Percentiles rank a stretch among this genome's conserved stretches.
Conservation (phyloP, 208 protist genomes). For the Trypanosoma vivax region DNA sequence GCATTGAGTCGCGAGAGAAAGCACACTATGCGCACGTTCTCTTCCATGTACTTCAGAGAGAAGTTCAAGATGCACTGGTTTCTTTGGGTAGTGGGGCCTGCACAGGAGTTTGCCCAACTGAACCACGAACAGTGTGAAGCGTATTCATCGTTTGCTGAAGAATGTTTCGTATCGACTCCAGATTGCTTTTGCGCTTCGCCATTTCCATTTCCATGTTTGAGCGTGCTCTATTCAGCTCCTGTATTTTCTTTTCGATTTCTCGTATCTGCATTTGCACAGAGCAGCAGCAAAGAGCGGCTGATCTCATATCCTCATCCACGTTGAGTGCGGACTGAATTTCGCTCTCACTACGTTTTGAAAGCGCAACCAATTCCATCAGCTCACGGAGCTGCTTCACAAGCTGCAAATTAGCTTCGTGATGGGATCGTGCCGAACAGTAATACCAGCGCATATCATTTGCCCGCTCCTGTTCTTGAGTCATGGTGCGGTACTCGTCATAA, state of each 20-base stretch:
- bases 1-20: constrained; percentile 26
- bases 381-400: constrained; percentile 66
- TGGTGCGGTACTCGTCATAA: constrained; percentile 74
- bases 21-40: too few relatives aligned
- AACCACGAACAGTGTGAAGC: constrained; percentile 22
- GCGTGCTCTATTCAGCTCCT: constrained; percentile 26
- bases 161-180: constrained; percentile 31
- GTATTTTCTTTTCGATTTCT: constrained; percentile 19
- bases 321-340: constrained; percentile 20
- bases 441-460: constrained; percentile 84
- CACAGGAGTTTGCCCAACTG: too few relatives aligned
- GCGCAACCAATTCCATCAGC: constrained; percentile 43
- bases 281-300: constrained; percentile 12
- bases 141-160: constrained; percentile 42
- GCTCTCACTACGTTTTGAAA: constrained; percentile 54
- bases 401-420: constrained; percentile 42
- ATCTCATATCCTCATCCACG: constrained; percentile 14
- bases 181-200: constrained; percentile 21
- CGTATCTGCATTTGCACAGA: constrained; percentile 4
- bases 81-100: too few relatives aligned
- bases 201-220: constrained; percentile 30
- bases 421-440: constrained; percentile 59
- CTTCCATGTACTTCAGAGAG: too few relatives aligned
- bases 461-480: constrained; percentile 48
- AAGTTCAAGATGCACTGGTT: too few relatives aligned